These are phyloP conservation scores for Naganishia vishniacii DNA, from an alignment of 768 basidiomycete genomes.

Conservation along the genomic window DNA sequence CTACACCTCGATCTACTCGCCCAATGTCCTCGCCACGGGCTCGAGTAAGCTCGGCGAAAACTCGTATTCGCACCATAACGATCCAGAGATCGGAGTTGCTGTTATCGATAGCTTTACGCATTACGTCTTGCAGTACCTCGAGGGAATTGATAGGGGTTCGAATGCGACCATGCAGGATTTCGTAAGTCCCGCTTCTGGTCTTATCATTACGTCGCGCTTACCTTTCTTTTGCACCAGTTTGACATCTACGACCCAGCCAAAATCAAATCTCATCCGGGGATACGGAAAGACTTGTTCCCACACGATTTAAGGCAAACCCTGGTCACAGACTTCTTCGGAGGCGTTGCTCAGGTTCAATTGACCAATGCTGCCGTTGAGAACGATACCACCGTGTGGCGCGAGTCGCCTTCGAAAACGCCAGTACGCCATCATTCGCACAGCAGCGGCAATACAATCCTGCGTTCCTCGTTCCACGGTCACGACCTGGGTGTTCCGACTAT, in stretches of 20 bases:
- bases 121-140: conserved; percentile 82
- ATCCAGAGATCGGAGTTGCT: conserved; percentile 87
- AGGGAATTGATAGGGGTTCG: conserved; percentile 85
- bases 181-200: conserved; percentile 52
- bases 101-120: conserved; percentile 96
- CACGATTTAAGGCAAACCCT: conserved; percentile 59
- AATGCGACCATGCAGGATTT: conserved; percentile 72
- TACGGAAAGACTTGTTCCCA: conserved; percentile 70
- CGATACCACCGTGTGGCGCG: neutral
- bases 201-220: neutral
- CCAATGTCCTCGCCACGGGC: conserved; percentile 84
- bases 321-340: conserved; percentile 83
- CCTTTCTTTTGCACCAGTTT: conserved; percentile 57
- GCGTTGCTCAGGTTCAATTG: conserved; percentile 76
- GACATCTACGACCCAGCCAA: conserved; percentile 65
- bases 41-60: conserved; percentile 78
- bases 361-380: neutral
- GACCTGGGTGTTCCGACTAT: neutral
- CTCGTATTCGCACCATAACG: conserved; percentile 94
- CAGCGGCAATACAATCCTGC: too few relatives aligned
- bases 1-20: conserved; percentile 88
- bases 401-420: neutral
- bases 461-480: neutral
- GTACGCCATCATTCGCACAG: too few relatives aligned
- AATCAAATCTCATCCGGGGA: conserved; percentile 81